phyloP scores from a whole-genome alignment of 352 stramenopile genomes.

The Globisporangium apiculatum region DNA sequence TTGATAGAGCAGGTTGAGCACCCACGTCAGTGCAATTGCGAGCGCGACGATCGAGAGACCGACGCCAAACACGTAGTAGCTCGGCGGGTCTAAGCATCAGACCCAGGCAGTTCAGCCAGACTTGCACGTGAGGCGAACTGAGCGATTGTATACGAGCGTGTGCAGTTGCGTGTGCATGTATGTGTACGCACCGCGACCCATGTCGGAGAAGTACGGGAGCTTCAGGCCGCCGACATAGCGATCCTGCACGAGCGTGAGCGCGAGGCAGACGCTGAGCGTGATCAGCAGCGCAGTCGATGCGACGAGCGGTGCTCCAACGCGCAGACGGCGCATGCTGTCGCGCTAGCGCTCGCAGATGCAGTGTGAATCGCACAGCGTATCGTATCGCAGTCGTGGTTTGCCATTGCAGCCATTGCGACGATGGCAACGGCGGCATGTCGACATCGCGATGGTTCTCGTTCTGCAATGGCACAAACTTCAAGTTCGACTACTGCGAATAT shows the following conservation, averaged over 20 bases:
- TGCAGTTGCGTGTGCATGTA: too few species aligned
- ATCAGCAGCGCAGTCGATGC: constrained; percentile 26
- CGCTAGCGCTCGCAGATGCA: not conserved
- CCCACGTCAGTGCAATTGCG: constrained; percentile 36
- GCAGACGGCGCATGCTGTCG: not conserved
- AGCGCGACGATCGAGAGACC: constrained; percentile 30
- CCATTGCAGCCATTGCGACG: not conserved
- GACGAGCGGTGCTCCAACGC: constrained; percentile 20
- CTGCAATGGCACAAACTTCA: too few species aligned
- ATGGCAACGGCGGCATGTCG: not conserved
- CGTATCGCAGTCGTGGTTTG: too few species aligned
- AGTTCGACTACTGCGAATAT: too few species aligned
- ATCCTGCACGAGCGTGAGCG: constrained; percentile 24
- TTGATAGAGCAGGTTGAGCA: constrained; percentile 43
- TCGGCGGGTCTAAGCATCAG: constrained; percentile 18
- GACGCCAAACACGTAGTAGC: constrained; percentile 35
- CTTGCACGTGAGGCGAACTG: too few species aligned
- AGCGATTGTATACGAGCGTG: not conserved
- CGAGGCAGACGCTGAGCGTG: constrained; percentile 39
- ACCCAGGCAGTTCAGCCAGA: too few species aligned
- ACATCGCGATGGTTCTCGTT: too few species aligned
- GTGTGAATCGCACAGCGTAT: not conserved
- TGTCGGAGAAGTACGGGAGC: constrained; percentile 57
- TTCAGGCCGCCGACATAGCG: constrained; percentile 38
- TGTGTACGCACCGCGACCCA: constrained; percentile 26